These are phyloP conservation scores for Corymbia calophylla DNA, from an alignment of 441 rosid species.

Conservation along the genomic window DNA sequence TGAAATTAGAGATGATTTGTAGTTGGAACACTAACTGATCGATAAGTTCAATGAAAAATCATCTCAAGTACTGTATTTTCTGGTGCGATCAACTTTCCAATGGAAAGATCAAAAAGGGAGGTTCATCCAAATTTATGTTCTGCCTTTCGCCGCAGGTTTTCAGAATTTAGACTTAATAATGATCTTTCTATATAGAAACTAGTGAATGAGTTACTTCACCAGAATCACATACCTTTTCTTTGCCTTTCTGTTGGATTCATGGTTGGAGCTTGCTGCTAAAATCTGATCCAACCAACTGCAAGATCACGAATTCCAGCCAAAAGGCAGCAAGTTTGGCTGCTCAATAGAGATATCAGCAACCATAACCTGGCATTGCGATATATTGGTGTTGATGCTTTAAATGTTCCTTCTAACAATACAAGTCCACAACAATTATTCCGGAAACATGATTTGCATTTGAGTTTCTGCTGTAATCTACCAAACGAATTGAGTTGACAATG, in stretches of 20 bases:
- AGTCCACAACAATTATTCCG: background rate
- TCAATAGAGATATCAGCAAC: background rate
- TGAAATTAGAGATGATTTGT: background rate
- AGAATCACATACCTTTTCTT: background rate
- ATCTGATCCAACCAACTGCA: background rate
- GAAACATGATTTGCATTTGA: background rate
- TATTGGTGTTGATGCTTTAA: fast-evolving
- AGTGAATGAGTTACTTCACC: background rate
- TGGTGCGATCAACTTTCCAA: background rate
- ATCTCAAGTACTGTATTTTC: background rate
- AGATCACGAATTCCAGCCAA: background rate
- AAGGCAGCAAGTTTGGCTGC: fast-evolving
- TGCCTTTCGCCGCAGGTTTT: fast-evolving
- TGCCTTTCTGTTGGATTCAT: background rate
- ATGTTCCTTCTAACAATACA: background rate
- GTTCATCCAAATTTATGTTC: background rate
- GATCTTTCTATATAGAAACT: background rate
- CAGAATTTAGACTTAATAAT: background rate
- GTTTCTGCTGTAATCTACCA: background rate
- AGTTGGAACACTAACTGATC: background rate
- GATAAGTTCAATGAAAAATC: background rate
- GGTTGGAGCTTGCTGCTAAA: background rate
- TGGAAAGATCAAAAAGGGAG: background rate
- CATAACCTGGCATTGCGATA: background rate
- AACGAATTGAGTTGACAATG: background rate